These are phyloP conservation scores for Gossypium arboreum DNA, from an alignment of 345 rosid species.

Conservation along the genomic window DNA sequence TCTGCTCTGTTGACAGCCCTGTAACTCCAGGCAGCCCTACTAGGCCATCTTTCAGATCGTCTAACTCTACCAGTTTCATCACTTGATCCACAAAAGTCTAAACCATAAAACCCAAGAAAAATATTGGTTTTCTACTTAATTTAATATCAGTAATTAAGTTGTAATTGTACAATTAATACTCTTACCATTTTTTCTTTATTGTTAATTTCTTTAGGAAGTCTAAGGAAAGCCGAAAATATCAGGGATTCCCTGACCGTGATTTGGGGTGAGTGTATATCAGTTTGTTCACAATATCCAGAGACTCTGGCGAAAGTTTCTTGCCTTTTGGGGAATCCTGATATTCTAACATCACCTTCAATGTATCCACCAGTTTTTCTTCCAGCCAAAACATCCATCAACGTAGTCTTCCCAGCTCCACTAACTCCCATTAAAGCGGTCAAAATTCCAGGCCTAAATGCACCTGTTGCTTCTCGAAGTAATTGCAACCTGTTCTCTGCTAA, in stretches of 20 bases:
- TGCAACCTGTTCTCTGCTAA: constrained; percentile 48
- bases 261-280: constrained; percentile 76
- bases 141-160: not conserved
- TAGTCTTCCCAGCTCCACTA: constrained; percentile 83
- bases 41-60: constrained; percentile 50
- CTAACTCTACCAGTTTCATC: constrained; percentile 57
- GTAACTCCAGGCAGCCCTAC: constrained; percentile 68
- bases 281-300: constrained; percentile 76
- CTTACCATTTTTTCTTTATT: constrained; percentile 70
- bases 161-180: not conserved
- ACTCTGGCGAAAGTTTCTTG: constrained; percentile 80
- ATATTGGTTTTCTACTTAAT: not conserved
- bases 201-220: constrained; percentile 68
- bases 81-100: constrained; percentile 68
- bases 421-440: constrained; percentile 82
- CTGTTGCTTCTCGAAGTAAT: constrained; percentile 59
- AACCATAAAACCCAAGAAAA: not conserved
- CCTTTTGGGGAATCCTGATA: constrained; percentile 74
- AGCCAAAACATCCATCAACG: constrained; percentile 82
- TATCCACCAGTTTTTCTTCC: constrained; percentile 84
- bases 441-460: constrained; percentile 78
- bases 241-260: constrained; percentile 81
- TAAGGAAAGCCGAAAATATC: constrained; percentile 82
- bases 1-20: constrained; percentile 78
- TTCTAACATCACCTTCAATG: constrained; percentile 52